phyloP scores from a whole-genome alignment of 176 grass and related monocot species.

The Lolium rigidum region DNA sequence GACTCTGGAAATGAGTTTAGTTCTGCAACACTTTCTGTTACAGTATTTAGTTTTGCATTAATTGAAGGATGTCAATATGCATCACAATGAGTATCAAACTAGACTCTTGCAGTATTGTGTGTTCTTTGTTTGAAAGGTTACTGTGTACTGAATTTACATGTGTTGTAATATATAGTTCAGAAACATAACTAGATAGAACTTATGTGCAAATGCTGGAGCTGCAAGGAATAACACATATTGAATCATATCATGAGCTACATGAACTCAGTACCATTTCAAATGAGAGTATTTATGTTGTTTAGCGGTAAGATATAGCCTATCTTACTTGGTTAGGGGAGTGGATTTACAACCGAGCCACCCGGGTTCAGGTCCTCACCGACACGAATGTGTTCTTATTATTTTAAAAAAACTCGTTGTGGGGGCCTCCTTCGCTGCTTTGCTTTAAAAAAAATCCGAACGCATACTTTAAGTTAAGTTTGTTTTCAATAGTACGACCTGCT shows the following conservation, averaged over 20 bases:
- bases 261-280: background rate
- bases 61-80: constrained; percentile 13
- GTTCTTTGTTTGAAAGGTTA: constrained; percentile 20
- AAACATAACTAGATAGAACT: constrained; percentile 2
- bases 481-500: constrained; percentile 20
- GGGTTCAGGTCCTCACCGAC: background rate
- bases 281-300: constrained; percentile 32
- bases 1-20: constrained; percentile 12
- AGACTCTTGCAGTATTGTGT: background rate
- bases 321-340: background rate
- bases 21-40: constrained; percentile 4
- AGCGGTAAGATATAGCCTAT: background rate
- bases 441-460: constrained; percentile 6
- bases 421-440: background rate
- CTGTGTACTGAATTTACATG: background rate
- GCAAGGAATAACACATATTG: background rate
- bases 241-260: constrained; percentile 4
- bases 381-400: background rate
- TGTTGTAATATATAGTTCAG: background rate
- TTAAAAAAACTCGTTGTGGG: background rate
- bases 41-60: constrained; percentile 28
- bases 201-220: constrained; percentile 25
- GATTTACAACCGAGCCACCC: background rate
- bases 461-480: constrained; percentile 27
- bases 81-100: constrained; percentile 15